Conservation (phyloP, 768 basidiomycete species). For the Sistotremastrum suecicum region DNA sequence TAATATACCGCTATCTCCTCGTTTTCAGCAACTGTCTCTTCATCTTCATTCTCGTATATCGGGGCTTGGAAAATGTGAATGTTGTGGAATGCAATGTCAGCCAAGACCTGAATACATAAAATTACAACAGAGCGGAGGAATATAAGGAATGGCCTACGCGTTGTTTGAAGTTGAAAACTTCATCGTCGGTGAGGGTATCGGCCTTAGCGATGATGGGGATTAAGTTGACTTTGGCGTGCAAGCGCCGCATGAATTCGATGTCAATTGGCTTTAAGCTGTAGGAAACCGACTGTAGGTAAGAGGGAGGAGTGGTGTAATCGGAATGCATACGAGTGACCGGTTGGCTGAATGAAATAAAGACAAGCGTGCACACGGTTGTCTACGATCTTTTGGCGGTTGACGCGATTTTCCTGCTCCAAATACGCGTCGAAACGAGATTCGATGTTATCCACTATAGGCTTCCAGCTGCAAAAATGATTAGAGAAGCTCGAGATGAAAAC, state of each 20-base stretch:
- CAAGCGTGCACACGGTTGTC: constrained; percentile 99
- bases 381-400: constrained; percentile 83
- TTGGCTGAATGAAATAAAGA: constrained; percentile 97
- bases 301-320: constrained; percentile 18
- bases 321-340: constrained; percentile 71
- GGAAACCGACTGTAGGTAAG: constrained; percentile 1
- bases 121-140: background rate
- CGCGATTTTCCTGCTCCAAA: constrained; percentile 96
- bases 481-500: background rate
- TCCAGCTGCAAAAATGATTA: constrained; percentile 58
- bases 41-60: constrained; percentile 95
- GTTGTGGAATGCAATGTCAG: constrained; percentile 88
- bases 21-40: constrained; percentile 93
- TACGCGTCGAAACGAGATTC: constrained; percentile 97
- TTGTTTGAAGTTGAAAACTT: constrained; percentile 84
- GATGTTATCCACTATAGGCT: constrained; percentile 95
- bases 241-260: constrained; percentile 96
- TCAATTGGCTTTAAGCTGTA: constrained; percentile 90
- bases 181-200: constrained; percentile 95
- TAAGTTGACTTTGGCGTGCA: constrained; percentile 95
- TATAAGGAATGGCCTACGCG: constrained; percentile 33
- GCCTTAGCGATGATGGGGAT: constrained; percentile 98
- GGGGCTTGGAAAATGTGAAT: constrained; percentile 99
- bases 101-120: constrained; percentile 47
- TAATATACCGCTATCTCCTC: constrained; percentile 67